These are phyloP conservation scores for Cichorium intybus DNA, from an alignment of 140 eudicot genomes.

Conservation along the genomic window DNA sequence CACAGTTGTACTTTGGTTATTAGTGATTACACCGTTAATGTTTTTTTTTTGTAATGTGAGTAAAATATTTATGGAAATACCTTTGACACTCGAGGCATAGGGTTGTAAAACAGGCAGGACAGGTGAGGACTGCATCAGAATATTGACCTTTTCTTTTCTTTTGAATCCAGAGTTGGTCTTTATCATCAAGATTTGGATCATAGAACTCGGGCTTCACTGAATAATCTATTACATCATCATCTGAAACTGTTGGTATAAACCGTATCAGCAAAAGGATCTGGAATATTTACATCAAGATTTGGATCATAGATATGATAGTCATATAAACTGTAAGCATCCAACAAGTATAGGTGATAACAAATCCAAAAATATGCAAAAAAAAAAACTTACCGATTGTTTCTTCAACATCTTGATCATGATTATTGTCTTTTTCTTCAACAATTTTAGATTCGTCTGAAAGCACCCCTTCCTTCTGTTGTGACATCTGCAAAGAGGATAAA, in stretches of 20 bases:
- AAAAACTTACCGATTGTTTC: slow-evolving; percentile 25
- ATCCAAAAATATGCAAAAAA: slow-evolving; percentile 7
- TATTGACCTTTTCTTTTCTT: slow-evolving; percentile 65
- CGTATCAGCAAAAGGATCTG: slow-evolving; percentile 4
- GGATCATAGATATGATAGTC: too few relatives aligned
- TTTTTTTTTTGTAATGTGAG: too few relatives aligned
- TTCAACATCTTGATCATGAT: slow-evolving; percentile 22
- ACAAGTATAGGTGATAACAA: background rate
- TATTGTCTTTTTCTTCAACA: slow-evolving; percentile 12
- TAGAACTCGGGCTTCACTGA: slow-evolving; percentile 80
- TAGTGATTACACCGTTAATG: too few relatives aligned
- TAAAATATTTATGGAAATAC: slow-evolving; percentile 28
- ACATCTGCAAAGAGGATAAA: slow-evolving; percentile 31
- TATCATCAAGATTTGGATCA: slow-evolving; percentile 78
- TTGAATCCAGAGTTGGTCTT: slow-evolving; percentile 77
- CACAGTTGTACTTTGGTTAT: too few relatives aligned
- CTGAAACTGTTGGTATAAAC: slow-evolving; percentile 47
- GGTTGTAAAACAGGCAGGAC: slow-evolving; percentile 97
- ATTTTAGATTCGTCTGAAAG: slow-evolving; percentile 1
- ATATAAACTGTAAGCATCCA: slow-evolving; percentile 2
- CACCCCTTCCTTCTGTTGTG: slow-evolving; percentile 15
- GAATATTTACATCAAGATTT: too few relatives aligned
- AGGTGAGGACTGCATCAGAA: slow-evolving; percentile 93
- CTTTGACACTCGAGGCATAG: slow-evolving; percentile 91
- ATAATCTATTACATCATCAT: slow-evolving; percentile 82